phyloP scores from a whole-genome alignment of 148 eudicot genomes.

The Rhododendron henanense region DNA sequence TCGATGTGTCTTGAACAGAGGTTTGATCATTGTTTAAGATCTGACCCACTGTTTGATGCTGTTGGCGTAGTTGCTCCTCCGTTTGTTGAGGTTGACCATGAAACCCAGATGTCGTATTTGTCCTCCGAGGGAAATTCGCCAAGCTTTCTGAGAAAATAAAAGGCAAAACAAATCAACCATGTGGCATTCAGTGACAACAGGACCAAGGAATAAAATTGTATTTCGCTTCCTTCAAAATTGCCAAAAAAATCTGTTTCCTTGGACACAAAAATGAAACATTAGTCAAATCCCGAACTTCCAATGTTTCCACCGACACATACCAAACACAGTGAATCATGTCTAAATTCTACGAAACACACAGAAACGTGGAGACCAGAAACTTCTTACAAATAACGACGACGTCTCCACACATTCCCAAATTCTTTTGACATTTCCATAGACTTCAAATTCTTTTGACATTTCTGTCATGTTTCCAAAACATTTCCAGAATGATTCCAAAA shows the following conservation, averaged over 20 bases:
- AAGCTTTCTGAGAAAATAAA: slow-evolving; percentile 62
- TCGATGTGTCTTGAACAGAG: slow-evolving; percentile 42
- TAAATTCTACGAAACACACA: neutral
- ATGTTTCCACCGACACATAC: neutral
- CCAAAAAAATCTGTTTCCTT: neutral
- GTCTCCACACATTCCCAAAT: neutral
- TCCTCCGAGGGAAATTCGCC: slow-evolving; percentile 84
- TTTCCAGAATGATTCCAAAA: neutral
- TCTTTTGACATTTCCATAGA: neutral
- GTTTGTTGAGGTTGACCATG: slow-evolving; percentile 54
- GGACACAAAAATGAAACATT: neutral
- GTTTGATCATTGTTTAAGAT: slow-evolving; percentile 46
- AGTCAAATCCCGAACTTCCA: neutral
- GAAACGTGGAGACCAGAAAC: neutral
- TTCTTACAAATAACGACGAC: neutral
- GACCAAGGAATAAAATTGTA: neutral
- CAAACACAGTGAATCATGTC: neutral
- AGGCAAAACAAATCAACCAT: neutral
- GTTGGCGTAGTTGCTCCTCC: slow-evolving; percentile 47
- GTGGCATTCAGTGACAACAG: neutral
- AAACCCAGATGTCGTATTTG: slow-evolving; percentile 45
- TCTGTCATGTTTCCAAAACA: neutral
- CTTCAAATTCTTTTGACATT: neutral
- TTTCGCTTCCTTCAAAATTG: neutral
- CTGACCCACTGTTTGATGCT: slow-evolving; percentile 41